Base-by-base conservation (phyloP, 2,329 filamentous ascomycete species). In the Nectriaceae sp. region DNA sequence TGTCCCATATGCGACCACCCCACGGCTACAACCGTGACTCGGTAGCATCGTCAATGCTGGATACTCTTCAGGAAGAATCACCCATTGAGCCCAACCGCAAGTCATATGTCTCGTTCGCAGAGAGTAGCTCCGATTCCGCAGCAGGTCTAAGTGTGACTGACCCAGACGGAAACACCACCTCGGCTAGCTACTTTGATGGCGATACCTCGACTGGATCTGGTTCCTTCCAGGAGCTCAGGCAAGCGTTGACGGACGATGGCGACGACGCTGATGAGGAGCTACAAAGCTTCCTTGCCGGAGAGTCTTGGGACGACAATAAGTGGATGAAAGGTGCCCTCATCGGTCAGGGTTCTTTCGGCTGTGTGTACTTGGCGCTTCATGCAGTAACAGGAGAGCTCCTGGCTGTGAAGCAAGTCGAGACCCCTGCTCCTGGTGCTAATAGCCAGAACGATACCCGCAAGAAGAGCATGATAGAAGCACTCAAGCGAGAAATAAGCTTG, bases 271-370 rank as follows among this genome's bases (percentile, higher is more conserved):
- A 97, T 61, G 89, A 92, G 64, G 92, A 94, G 61, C 78, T 97
- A 19, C 84, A 88, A 60, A 92, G 92, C 64, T 97, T 97, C 77
- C 78, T 97, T 35, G 85, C 90, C 26, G 90, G 90, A 55, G 90
- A 97, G 65, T 95, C 90, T 8, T 97, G 94, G 85, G 92, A 95
- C 56, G 92, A 96, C 54, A 89, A 93, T 74, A 96, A 96, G 70
- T 99, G 95, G 89, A 97, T 99, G 91, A 97, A 97, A 76, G 94
- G 94, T 65, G 92, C 93, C 24, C 78, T 97, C 54, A 99, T 99
- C 58, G 94, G 94, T 24, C 91, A 97, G 71, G 94, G 94, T 54
- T 97, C 92, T 4, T 99, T 99, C 64, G 94, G 94, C 63, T 92
- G 87, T 60, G 94, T 99, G 44, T 99, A 95, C 71, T 80, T 99